Percentiles rank a stretch among this genome's conserved stretches.
phyloP scores from a whole-genome alignment of 179 eudicot species.

The Vitellaria paradoxa region DNA sequence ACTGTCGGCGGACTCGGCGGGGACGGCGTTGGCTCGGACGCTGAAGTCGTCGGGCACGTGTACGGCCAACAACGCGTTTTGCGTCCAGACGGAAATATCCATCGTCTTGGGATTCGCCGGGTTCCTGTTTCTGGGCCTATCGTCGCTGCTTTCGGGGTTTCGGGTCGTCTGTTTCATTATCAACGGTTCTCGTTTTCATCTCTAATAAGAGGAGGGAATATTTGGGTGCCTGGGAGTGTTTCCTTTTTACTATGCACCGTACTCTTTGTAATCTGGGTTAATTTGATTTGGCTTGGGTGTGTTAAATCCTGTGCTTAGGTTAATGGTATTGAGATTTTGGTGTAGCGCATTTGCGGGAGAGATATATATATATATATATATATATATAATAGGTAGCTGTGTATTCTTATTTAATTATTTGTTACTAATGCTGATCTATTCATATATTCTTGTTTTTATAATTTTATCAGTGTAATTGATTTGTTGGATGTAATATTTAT shows the following conservation, averaged over 20 bases:
- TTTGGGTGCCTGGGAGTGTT: not conserved
- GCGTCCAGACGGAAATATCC: conserved; percentile 69
- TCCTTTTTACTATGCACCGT: not conserved
- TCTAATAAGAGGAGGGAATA: conserved; percentile 15
- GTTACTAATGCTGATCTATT: too few relatives aligned
- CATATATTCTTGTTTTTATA: too few relatives aligned
- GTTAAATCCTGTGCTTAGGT: too few relatives aligned
- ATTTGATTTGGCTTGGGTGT: not conserved
- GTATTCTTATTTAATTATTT: too few relatives aligned
- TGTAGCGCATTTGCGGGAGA: too few relatives aligned
- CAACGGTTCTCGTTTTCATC: conserved; percentile 74
- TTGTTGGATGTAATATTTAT: too few relatives aligned
- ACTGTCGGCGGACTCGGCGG: conserved; percentile 72
- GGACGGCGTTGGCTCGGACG: conserved; percentile 55
- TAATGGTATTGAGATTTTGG: too few relatives aligned
- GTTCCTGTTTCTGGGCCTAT: conserved; percentile 55
- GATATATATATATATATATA: too few relatives aligned
- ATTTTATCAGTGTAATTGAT: too few relatives aligned
- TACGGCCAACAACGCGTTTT: conserved; percentile 46
- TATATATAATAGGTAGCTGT: too few relatives aligned
- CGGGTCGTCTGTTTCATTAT: conserved; percentile 66
- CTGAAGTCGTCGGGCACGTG: conserved; percentile 53
- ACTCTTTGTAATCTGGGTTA: not conserved
- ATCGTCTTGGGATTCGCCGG: conserved; percentile 77
- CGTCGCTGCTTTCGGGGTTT: conserved; percentile 77